Evolutionary conservation across 371 early-diverging fungal species (phyloP), one percentile per base, ranked within the genome.

Genomic region (Paraphysoderma sedebokerense): DNA sequence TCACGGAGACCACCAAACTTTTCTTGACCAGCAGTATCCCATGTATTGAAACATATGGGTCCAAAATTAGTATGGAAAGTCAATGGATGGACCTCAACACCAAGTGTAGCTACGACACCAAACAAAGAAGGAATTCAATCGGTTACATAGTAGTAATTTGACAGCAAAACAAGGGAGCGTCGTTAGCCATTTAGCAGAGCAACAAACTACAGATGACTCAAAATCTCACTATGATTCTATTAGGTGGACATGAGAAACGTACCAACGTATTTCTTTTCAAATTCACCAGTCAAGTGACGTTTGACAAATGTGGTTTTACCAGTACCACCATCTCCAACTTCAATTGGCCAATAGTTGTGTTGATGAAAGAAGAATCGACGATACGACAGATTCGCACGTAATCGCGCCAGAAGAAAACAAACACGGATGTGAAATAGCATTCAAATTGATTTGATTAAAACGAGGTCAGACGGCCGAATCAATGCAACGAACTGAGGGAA

Each of bases 281-380:
- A 99, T 74, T 93, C 98, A 61, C 99, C 99, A 57, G 97, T 91
- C 71, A 92, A 79, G 63, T 98, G 97, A 62, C 98, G 95, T 78
- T 99, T 98, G 56, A 99, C 97, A 62, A 96, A 99, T 54, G 99
- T 99, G 56, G 99, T 99, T 76, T 99, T 99, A 56, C 99, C 99
- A 50, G 98, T 97, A 73, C 99, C 99, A 68, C 99, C 99, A 69
- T 99, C 99, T 54, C 99, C 99, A 62, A 99, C 96, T 72, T 79
- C 62, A 44, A 70, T 36, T 41, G 70, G 67, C 7, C 7, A 19
- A 42, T 19, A 7, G 7, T 7, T 7, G 7, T 19, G 24, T 8
- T 7, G 8, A 1, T n/a, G 24, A 11, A 20, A 27, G 0, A 28
- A 19, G 15, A 8, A 3, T 2, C 4, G 32, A 31, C 33, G 12